Base-by-base conservation (phyloP, 164 flowering plant species). In the Chimonanthus salicifolius region DNA sequence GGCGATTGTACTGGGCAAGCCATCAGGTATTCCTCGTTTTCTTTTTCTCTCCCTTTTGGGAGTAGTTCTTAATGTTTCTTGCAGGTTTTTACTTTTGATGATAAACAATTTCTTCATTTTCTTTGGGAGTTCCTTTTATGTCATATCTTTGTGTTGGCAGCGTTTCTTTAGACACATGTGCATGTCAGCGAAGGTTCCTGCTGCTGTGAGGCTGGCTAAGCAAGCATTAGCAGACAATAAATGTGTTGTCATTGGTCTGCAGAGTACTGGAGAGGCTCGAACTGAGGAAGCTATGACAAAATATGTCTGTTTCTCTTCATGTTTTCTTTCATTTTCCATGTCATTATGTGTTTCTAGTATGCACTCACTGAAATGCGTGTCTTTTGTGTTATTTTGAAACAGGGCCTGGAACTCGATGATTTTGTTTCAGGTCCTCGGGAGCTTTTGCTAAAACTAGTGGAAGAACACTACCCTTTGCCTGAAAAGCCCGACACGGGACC, bases 181-280 rank as follows among this genome's bases (percentile, higher is more conserved):
- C 80, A 93, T 95, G 97, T 92, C 99, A 72, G 98, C 99, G 45
- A 95, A 95, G 86, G 98, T 95, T 71, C 97, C 98, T 84, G 89
- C 88, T 72, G 84, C 91, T 76, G 97, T 95, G 70, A 85, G 85
- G 78, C 85, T 95, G 71, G 83, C 98, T 66, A 88, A 90, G 79
- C 87, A 88, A 82, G 99, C 99, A 67, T 76, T 95, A 64, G 3
- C 50, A 64, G 91, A 89, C 45, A 75, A 84, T 75, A 95, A 95
- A 80, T 93, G 97, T 84, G 98, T 92, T 77, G 99, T 95, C 62
- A 85, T 95, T 82, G 99, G 99, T 72, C 94, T 95, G 64, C 99
- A 95, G 82, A 95, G 99, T 78, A 93, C 99, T 58, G 99, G 99
- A 75, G 99, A 95, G 76, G 99, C 99, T 69, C 85, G 99, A 48